Conservation (phyloP, 2,329 filamentous ascomycete species). For the Xylaria sp. region DNA sequence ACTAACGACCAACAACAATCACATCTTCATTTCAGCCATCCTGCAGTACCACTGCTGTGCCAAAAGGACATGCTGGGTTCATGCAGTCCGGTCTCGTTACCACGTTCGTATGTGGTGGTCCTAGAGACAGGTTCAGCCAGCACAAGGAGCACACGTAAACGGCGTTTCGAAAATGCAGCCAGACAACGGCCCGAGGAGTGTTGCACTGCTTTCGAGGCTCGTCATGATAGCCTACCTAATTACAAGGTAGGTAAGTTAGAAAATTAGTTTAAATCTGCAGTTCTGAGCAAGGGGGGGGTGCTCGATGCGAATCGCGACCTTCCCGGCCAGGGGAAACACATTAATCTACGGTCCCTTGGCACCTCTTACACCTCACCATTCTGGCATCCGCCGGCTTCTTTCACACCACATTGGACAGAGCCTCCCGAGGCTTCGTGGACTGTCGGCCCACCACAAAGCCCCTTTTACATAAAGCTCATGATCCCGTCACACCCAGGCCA, state of each 20-base stretch:
- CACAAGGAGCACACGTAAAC: not conserved
- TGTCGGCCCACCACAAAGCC: slow-evolving; percentile 8
- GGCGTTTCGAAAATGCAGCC: not conserved
- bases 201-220: not conserved
- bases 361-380: slow-evolving; percentile 19
- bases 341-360: not conserved
- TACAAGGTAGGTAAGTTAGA: not conserved
- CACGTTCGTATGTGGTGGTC: too few species aligned
- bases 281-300: not conserved
- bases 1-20: too few species aligned
- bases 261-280: too few species aligned
- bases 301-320: not conserved
- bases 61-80: not conserved
- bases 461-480: slow-evolving; percentile 15
- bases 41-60: not conserved
- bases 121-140: too few species aligned
- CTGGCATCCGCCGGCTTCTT: slow-evolving; percentile 8
- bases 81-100: not conserved
- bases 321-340: too few species aligned
- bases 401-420: slow-evolving; percentile 17
- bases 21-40: too few species aligned
- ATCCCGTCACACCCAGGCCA: slow-evolving; percentile 11
- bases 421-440: slow-evolving; percentile 1
- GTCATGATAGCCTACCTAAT: not conserved
- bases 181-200: not conserved